These are phyloP conservation scores for Aureobasidium sp. DNA, from an alignment of 2,329 filamentous ascomycete genomes.

Conservation along the genomic window DNA sequence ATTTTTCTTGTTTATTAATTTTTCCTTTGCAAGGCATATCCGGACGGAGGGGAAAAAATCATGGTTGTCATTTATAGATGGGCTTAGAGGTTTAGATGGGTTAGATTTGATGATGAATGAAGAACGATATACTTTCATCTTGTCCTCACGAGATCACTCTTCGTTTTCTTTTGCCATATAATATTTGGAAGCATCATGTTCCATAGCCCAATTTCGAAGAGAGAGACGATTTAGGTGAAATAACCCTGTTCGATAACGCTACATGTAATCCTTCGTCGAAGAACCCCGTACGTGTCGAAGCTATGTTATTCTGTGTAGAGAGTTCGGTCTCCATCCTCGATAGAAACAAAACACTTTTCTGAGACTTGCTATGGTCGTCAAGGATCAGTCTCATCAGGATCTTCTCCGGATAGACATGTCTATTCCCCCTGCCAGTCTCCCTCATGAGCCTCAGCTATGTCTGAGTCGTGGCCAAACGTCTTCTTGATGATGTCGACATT, in stretches of 20 bases:
- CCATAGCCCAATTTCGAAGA: no score
- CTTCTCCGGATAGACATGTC: no score
- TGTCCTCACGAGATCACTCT: neutral
- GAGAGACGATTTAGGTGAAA: neutral
- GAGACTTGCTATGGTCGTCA: no score
- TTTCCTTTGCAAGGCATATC: neutral
- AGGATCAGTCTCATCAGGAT: no score
- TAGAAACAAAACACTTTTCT: no score
- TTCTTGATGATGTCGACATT: neutral
- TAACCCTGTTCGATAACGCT: no score
- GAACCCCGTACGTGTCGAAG: no score
- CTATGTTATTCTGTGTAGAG: no score
- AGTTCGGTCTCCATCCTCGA: no score
- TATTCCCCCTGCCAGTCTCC: neutral
- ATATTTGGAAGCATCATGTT: neutral
- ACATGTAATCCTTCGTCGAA: no score
- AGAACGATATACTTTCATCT: neutral
- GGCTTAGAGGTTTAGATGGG: no score
- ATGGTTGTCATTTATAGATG: neutral
- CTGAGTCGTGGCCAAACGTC: neutral
- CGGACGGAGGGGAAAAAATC: neutral
- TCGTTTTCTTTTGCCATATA: neutral
- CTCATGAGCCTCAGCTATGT: neutral
- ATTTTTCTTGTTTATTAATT: neutral
- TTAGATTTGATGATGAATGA: slow-evolving; percentile 1